Percentiles rank a stretch among this genome's conserved stretches.
Evolutionary conservation across 345 rosid species (phyloP).

Genomic region (Citrus mangshanensis): DNA sequence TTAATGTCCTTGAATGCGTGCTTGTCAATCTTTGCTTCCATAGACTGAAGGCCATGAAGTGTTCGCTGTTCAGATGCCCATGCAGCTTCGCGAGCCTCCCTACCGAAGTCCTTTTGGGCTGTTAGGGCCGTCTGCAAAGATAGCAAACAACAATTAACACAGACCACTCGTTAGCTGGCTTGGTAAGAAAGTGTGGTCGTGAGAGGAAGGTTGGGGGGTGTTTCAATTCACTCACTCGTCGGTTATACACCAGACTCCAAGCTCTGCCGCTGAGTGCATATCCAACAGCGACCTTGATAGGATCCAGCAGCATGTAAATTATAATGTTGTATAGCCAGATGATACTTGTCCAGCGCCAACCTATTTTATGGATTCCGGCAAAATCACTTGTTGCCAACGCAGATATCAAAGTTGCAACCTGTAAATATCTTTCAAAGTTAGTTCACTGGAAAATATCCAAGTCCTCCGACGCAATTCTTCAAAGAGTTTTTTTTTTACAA

Average conservation of each 20-base stretch:
- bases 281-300: conserved; percentile 70
- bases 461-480: too few species aligned
- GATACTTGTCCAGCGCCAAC: conserved; percentile 77
- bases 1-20: conserved; percentile 43
- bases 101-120: conserved; percentile 57
- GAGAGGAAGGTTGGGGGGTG: not conserved
- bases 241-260: conserved; percentile 58
- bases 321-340: conserved; percentile 75
- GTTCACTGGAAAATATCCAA: not conserved
- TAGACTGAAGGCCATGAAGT: conserved; percentile 44
- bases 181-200: not conserved
- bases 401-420: conserved; percentile 70
- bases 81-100: conserved; percentile 52
- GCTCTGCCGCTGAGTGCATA: conserved; percentile 79
- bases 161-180: not conserved
- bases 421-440: not conserved
- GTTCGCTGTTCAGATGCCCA: conserved; percentile 70
- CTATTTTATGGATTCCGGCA: conserved; percentile 65
- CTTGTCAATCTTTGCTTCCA: conserved; percentile 37
- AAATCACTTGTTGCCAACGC: conserved; percentile 52
- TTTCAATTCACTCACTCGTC: conserved; percentile 47
- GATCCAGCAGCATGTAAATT: conserved; percentile 71
- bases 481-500: not conserved
- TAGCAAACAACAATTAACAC: not conserved
- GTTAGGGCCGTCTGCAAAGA: conserved; percentile 50